Base-by-base conservation (phyloP, 208 protist species). In the Crithidia brevicula region DNA sequence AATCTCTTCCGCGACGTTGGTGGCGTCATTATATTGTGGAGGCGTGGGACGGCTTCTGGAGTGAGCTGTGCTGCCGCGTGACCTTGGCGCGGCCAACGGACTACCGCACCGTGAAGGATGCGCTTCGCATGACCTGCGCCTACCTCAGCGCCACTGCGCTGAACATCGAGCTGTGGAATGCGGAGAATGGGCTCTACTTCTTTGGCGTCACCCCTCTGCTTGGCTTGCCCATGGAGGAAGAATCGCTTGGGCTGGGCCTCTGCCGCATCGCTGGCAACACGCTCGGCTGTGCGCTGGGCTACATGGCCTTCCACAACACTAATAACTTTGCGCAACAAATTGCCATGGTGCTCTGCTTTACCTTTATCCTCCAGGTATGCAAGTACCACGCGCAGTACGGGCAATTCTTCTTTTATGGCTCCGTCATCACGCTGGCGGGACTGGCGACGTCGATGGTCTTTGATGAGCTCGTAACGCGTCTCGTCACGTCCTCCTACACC, bases 201-300 rank as follows among this genome's bases (percentile, higher is more conserved):
- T 85, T 86, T 52, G 84, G 84, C 28, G 81, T 75, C 22, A 72
- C 74, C 1, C 83, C 83, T 68, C 80, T 90, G 34, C 62, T 89
- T 20, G 79, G 79, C 49, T 56, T 90, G 40, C 74, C 77, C 3
- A 56, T 85, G 46, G 77, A 82, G 61, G 79, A 82, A 53, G 80
- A 86, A 25, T 78, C 79, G 11, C 43, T 86, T 5, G 34, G 50
- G 16, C 40, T 82, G 8, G 60, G 57, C 33, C 46, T 77, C 42
- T 67, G 64, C 61, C 77, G 70, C 22, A 62, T 78, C 38, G 58
- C 47, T 2, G 77, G 77, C 20, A 82, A 82, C 57, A 69, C 71
- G 1, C 22, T 78, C 3, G 77, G 66, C 36, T 82, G 77, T 38
- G 68, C 70, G 13, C 15, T 82, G 23, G 77, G 77, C 33, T 82